Percentiles rank a stretch among this genome's conserved stretches.
These are phyloP conservation scores for Zelonia costaricensis DNA, from an alignment of 208 protist species.

Conservation along the genomic window DNA sequence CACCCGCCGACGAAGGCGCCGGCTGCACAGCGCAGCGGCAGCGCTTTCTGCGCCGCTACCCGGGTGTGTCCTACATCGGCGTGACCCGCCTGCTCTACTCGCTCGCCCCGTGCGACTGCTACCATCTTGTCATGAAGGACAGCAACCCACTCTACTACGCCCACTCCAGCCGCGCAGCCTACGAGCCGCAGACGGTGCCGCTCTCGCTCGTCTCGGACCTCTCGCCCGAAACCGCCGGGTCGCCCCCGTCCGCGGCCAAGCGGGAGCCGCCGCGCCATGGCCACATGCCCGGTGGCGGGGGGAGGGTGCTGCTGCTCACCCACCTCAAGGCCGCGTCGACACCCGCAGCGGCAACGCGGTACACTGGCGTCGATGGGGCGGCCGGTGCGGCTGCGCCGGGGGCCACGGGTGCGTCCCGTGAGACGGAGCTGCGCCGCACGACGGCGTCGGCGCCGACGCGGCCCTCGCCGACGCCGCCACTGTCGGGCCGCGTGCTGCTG, in stretches of 20 bases:
- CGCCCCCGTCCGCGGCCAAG: background rate
- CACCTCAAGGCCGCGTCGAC: background rate
- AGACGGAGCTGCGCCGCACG: too few species aligned
- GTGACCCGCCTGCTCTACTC: conserved; percentile 73
- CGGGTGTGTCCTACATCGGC: conserved; percentile 38
- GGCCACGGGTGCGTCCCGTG: background rate
- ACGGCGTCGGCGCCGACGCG: too few species aligned
- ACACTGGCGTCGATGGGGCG: background rate
- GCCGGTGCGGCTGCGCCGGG: background rate
- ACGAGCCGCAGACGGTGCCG: conserved; percentile 46
- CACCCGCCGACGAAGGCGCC: too few species aligned
- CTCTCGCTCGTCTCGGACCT: conserved; percentile 71
- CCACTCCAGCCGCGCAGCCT: conserved; percentile 50
- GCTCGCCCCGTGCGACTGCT: conserved; percentile 68
- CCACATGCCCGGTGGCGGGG: background rate
- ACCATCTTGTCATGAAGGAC: conserved; percentile 69
- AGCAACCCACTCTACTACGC: conserved; percentile 70
- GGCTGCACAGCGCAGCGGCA: background rate
- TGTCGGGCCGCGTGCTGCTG: background rate
- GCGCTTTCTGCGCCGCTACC: conserved; percentile 8
- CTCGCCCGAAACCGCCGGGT: conserved; percentile 7
- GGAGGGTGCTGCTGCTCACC: background rate
- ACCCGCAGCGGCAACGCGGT: background rate
- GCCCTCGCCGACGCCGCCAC: background rate
- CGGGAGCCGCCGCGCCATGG: background rate